A percentile compares a stretch with the other conserved stretches of the same genome.
Conservation (phyloP, 768 basidiomycete species). For the Trametes elegans region DNA sequence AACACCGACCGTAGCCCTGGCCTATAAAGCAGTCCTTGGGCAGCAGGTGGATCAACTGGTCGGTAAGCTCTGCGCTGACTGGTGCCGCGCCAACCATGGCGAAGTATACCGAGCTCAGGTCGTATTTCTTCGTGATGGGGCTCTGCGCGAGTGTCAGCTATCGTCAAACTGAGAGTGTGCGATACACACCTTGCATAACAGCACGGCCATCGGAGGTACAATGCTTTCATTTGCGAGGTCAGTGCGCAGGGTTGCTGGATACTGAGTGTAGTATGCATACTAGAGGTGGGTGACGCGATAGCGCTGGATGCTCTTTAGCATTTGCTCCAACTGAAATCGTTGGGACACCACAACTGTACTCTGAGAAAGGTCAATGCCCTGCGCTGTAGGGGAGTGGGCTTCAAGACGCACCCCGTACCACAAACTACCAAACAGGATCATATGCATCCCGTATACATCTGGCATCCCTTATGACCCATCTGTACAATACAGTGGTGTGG, state of each 20-base stretch:
- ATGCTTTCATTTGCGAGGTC: slow-evolving; percentile 37
- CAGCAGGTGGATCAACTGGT: slow-evolving; percentile 47
- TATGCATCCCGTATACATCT: slow-evolving; percentile 18
- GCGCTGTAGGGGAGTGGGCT: no score
- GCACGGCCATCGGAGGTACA: slow-evolving; percentile 34
- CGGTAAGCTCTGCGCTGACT: slow-evolving; percentile 32
- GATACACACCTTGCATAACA: slow-evolving; percentile 31
- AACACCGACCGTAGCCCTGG: slow-evolving; percentile 61
- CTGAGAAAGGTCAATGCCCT: slow-evolving; percentile 5
- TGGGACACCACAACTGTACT: slow-evolving; percentile 30
- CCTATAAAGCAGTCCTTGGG: slow-evolving; percentile 50
- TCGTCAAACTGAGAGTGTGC: neutral
- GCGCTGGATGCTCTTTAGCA: slow-evolving; percentile 34
- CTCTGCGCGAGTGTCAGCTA: slow-evolving; percentile 18
- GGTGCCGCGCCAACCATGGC: slow-evolving; percentile 35
- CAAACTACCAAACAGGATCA: slow-evolving; percentile 14
- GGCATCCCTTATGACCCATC: neutral
- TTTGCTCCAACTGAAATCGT: slow-evolving; percentile 29
- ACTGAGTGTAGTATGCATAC: slow-evolving; percentile 10
- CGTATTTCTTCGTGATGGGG: slow-evolving; percentile 31
- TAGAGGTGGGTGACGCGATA: slow-evolving; percentile 33
- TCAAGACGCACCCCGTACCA: slow-evolving; percentile 12
- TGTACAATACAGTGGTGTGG: neutral
- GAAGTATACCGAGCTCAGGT: slow-evolving; percentile 30
- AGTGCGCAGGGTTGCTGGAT: slow-evolving; percentile 54